Evolutionary conservation across 352 stramenopile species (phyloP).

Genomic region (Phytophthora constricta): DNA sequence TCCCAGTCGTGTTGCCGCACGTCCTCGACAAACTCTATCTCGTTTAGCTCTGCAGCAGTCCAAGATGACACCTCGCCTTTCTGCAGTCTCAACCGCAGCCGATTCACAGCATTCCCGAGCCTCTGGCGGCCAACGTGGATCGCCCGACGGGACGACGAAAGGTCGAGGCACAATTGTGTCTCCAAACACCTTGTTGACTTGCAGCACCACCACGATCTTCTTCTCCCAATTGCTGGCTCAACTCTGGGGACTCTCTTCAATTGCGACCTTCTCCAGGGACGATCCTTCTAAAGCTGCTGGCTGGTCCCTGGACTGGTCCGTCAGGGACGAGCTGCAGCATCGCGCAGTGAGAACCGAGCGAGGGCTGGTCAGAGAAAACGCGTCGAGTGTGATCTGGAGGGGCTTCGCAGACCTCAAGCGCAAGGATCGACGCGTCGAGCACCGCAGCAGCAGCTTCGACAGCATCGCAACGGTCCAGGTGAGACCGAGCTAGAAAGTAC

Average conservation of each 20-base stretch:
- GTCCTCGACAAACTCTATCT: constrained; percentile 34
- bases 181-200: not conserved
- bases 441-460: too few relatives aligned
- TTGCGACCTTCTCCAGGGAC: not conserved
- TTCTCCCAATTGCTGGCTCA: too few relatives aligned
- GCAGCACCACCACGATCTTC: not conserved
- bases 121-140: not conserved
- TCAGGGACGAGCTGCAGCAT: not conserved
- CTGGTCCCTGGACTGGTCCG: too few relatives aligned
- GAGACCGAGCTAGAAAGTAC: too few relatives aligned
- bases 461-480: too few relatives aligned
- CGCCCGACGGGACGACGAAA: not conserved
- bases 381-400: too few relatives aligned
- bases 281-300: too few relatives aligned
- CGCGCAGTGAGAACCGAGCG: not conserved
- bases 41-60: constrained; percentile 9
- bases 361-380: too few relatives aligned
- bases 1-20: constrained; percentile 28
- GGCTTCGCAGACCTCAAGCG: too few relatives aligned
- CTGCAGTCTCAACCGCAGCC: not conserved
- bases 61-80: not conserved
- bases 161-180: not conserved
- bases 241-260: too few relatives aligned
- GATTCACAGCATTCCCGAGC: not conserved
- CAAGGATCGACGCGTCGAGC: too few relatives aligned